Conservation (phyloP, 2,329 filamentous ascomycete genomes). For the Neofusicoccum laricinum region DNA sequence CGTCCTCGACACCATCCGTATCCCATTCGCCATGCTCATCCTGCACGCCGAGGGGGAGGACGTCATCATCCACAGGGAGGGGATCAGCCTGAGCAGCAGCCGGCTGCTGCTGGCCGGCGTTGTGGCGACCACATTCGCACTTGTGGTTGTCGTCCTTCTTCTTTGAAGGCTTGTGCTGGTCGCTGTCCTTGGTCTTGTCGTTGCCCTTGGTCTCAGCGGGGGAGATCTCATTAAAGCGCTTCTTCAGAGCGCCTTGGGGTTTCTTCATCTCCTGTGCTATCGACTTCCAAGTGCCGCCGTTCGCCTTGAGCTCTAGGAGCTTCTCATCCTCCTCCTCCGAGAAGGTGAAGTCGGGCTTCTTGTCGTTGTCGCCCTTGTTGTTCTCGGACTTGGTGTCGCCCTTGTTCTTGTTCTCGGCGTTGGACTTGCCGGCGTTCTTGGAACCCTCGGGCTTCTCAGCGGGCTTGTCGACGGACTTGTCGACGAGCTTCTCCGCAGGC, state of each 20-base stretch:
- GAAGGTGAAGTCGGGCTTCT: conserved; percentile 22
- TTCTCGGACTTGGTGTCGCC: not conserved
- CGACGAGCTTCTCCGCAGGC: not conserved
- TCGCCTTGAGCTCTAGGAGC: conserved; percentile 35
- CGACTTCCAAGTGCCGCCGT: conserved; percentile 28
- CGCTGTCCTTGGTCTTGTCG: conserved; percentile 18
- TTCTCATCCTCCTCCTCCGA: conserved; percentile 41
- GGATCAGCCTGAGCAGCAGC: no score
- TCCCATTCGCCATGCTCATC: not conserved
- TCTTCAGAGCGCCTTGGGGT: conserved; percentile 18
- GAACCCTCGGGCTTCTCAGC: conserved; percentile 11
- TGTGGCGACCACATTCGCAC: no score
- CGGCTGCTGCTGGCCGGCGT: no score
- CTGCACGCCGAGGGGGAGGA: no score
- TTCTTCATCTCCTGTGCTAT: conserved; percentile 33
- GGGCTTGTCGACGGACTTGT: not conserved
- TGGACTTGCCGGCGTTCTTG: not conserved
- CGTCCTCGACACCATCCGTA: conserved; percentile 20
- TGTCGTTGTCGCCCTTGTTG: not conserved
- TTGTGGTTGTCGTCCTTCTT: not conserved
- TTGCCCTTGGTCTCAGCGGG: conserved; percentile 19
- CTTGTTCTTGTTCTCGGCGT: not conserved
- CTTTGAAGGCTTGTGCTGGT: conserved; percentile 14
- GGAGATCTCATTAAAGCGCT: conserved; percentile 37
- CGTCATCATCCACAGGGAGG: no score